Base-by-base conservation (phyloP, 2,329 filamentous ascomycete species). In the Zymoseptoria brevis region DNA sequence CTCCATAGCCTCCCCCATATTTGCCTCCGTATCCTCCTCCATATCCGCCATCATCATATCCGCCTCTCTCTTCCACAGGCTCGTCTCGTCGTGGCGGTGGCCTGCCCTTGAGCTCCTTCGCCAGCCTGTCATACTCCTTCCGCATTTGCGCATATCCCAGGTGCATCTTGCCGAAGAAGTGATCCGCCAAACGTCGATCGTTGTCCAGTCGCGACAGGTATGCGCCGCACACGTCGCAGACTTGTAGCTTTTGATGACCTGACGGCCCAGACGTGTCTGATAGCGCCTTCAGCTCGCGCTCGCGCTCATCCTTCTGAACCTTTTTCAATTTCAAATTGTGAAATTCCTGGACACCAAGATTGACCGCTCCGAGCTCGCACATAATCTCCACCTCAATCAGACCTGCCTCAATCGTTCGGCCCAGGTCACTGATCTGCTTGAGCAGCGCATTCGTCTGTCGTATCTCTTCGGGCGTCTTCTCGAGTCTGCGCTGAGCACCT, bases 111-210 rank as follows among this genome's bases (percentile, higher is more conserved):
- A 96, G 81, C 72, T 96, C 91, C 75, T 91, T 91, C 55, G 87
- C 87, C 63, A 99, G 85, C n/a, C 83, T 79, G 58, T 96, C 91
- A 69, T 85, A 91, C 2, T 91, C 94, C 80, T 94, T 96, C 68
- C 94, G 85, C 94, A 99, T 99, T 76, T 96, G 90, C 16, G 94
- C 94, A 73, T 97, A 99, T 0, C 94, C 94, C 59, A 99, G 78
- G 72, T 99, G 94, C 94, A 99, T 99, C 80, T 99, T 99, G 21
- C 94, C 94, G 75, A 96, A 97, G 73, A 99, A 99, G 74, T 99
- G 94, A 73, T 99, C 94, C 19, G 94, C 94, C 71, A 99, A 75
- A 29, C 94, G 83, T 41, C 94, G 84, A 74, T 99, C 94, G 72
- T 99, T 99, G 73, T 99, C 94, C 30, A 99, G 82, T 21, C 94